Evolutionary conservation across 805 yeast genomes (phyloP), one percentile per base, ranked within the genome.

Genomic region (Lipomyces anomalus): DNA sequence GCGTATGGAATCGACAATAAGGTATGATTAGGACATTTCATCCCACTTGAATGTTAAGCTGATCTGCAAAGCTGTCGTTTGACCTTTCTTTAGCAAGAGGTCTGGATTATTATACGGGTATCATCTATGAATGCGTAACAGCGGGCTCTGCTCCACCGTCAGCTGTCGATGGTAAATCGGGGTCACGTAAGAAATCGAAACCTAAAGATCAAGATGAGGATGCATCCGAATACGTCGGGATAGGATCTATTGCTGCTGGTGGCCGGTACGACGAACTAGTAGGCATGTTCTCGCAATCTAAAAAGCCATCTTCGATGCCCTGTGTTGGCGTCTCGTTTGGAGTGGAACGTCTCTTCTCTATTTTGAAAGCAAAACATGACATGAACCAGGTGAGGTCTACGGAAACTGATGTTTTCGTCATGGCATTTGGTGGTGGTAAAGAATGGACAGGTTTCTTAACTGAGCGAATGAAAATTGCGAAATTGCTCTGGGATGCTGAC

Each of bases 401-500:
- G 23, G 80, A 90, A 32, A 94, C 98, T 17, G 95, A 92, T 65
- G 97, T 86, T 11, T 92, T 73, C 61, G 82, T 92, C 40, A 89
- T 92, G 96, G 97, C 98, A 1, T 89, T 92, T 61, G 98, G 98
- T 56, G 97, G 97, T 60, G 98, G 97, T 60, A 84, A 84, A 58
- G 94, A 83, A 51, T 89, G 97, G 97, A 79, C 74, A 49, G 98
- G 97, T 4, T 87, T 85, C 70, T 70, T 92, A 60, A 77, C 80
- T 47, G 97, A 92, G 70, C 82, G 98, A 71, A 88, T 92, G 95
- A 59, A 74, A 24, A 76, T 92, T 38, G 79, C 96, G 43, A 82
- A 86, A 60, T 65, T 72, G 58, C 74, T 92, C 57, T 92, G 98
- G 98, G 72, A 72, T 34, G 83, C 82, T 6, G 96, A 92, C 29